phyloP scores from a whole-genome alignment of 2,329 filamentous ascomycete species.

The Helotiales sp. region DNA sequence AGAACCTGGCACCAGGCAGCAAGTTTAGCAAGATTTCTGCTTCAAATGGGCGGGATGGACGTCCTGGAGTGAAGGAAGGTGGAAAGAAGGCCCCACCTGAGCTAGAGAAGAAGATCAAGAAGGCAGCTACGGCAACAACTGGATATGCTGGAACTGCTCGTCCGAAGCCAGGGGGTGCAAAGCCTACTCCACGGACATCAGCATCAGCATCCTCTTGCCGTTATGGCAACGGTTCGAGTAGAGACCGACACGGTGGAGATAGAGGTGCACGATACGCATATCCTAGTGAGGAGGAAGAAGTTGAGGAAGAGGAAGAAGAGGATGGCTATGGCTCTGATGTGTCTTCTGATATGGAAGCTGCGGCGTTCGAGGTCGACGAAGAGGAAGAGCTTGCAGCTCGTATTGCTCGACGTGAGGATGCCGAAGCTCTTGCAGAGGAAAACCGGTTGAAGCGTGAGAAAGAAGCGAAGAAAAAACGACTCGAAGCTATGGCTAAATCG shows the following conservation, averaged over 20 bases:
- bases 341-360: slow-evolving; percentile 79
- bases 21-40: slow-evolving; percentile 28
- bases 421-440: slow-evolving; percentile 62
- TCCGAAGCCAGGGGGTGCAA: slow-evolving; percentile 48
- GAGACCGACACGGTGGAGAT: slow-evolving; percentile 18
- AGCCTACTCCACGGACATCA: slow-evolving; percentile 30
- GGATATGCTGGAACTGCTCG: slow-evolving; percentile 66
- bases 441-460: slow-evolving; percentile 62
- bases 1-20: slow-evolving; percentile 28
- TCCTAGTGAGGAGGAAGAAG: slow-evolving; percentile 43
- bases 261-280: slow-evolving; percentile 41
- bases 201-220: slow-evolving; percentile 23
- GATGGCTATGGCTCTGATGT: slow-evolving; percentile 60
- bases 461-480: slow-evolving; percentile 44
- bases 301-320: slow-evolving; percentile 55
- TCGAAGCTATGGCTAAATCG: slow-evolving; percentile 35
- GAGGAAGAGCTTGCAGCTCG: slow-evolving; percentile 66
- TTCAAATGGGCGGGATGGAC: slow-evolving; percentile 17
- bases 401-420: slow-evolving; percentile 67
- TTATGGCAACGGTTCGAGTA: slow-evolving; percentile 18
- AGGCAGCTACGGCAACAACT: slow-evolving; percentile 60
- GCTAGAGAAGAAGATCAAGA: slow-evolving; percentile 59
- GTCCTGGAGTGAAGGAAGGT: slow-evolving; percentile 14
- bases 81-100: slow-evolving; percentile 29
- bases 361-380: slow-evolving; percentile 69